Percentiles rank a stretch among this genome's conserved stretches.
Evolutionary conservation across 176 grass and related monocot species (phyloP).

Genomic region (Juncus effusus): DNA sequence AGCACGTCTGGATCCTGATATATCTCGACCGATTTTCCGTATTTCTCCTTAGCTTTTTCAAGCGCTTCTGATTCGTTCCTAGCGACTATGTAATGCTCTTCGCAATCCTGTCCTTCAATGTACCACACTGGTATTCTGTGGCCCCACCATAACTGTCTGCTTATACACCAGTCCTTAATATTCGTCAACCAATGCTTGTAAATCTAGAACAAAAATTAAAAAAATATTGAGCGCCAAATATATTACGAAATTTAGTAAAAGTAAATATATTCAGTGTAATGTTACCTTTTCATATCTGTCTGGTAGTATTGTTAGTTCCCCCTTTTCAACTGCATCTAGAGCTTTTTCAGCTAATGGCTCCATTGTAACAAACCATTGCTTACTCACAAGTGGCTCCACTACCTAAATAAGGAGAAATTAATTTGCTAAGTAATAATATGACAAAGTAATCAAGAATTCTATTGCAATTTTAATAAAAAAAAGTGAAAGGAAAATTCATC

Average conservation of each 20-base stretch:
- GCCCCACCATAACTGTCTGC: conserved; percentile 98
- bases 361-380: conserved; percentile 99
- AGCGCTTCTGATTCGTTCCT: conserved; percentile 71
- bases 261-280: conserved; percentile 15
- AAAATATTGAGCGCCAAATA: conserved; percentile 10
- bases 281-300: conserved; percentile 98
- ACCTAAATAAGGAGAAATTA: conserved; percentile 53
- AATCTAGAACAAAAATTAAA: conserved; percentile 50
- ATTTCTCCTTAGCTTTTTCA: conserved; percentile 67
- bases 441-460: conserved; percentile 13
- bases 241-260: conserved; percentile 10
- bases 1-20: conserved; percentile 97
- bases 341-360: conserved; percentile 88
- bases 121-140: conserved; percentile 99
- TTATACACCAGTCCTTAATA: conserved; percentile 99
- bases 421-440: conserved; percentile 21
- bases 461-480: conserved; percentile 10
- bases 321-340: conserved; percentile 72
- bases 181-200: conserved; percentile 99
- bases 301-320: conserved; percentile 87
- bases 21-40: conserved; percentile 94
- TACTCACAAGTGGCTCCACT: conserved; percentile 96
- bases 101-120: conserved; percentile 83
- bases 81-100: conserved; percentile 93
- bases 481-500: conserved; percentile 40